Evolutionary conservation across 179 eudicot genomes (phyloP).

Genomic region (Drosera spatulata): DNA sequence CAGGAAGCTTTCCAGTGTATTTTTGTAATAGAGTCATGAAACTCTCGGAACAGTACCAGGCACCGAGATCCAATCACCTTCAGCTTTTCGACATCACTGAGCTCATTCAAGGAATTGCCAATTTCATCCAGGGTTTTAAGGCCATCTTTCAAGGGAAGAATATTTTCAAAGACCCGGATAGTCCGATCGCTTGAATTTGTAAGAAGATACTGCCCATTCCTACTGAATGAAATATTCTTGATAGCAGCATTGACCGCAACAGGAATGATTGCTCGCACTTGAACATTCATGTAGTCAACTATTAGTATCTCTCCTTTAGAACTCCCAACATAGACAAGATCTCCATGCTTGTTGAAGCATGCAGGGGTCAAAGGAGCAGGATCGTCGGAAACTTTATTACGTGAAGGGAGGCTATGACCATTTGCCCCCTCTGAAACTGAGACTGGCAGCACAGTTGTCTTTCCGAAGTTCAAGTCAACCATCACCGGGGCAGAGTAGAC

Average conservation of each 20-base stretch:
- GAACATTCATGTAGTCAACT: conserved; percentile 41
- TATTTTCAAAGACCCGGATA: conserved; percentile 86
- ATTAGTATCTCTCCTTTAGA: conserved; percentile 93
- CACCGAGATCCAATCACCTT: conserved; percentile 70
- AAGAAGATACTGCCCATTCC: conserved; percentile 77
- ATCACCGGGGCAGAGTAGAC: conserved; percentile 86
- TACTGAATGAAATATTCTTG: conserved; percentile 72
- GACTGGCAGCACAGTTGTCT: conserved; percentile 55
- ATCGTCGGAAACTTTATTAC: conserved; percentile 70
- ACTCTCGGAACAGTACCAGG: conserved; percentile 68
- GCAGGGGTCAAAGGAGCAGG: conserved; percentile 79
- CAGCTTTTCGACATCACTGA: conserved; percentile 50
- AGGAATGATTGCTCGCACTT: conserved; percentile 56
- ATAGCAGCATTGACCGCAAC: conserved; percentile 68
- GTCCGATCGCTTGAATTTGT: conserved; percentile 92
- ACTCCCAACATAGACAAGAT: conserved; percentile 88
- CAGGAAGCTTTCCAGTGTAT: conserved; percentile 97
- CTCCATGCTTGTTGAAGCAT: conserved; percentile 83
- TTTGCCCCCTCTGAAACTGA: conserved; percentile 45
- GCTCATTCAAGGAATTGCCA: conserved; percentile 22
- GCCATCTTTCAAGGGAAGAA: conserved; percentile 55
- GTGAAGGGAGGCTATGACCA: conserved; percentile 41
- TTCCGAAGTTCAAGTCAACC: conserved; percentile 51
- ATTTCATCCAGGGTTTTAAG: conserved; percentile 44
- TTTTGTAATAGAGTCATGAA: conserved; percentile 88